Base-by-base conservation (phyloP, 1,139 yeast species). In the Suhomyces bribrorum region DNA sequence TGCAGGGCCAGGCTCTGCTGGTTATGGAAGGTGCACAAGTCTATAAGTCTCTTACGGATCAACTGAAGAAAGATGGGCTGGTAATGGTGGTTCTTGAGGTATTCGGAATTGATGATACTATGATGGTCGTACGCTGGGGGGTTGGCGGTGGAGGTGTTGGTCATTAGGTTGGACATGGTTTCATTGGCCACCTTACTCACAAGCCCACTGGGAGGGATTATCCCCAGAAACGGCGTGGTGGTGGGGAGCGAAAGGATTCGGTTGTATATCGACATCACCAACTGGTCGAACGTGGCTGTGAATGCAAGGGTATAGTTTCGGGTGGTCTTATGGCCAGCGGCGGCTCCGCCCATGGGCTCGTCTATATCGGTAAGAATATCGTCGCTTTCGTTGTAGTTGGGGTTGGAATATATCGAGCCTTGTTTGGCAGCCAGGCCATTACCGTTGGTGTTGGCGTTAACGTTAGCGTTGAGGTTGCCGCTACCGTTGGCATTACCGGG, bases 191-290 rank as follows among this genome's bases (percentile, higher is more conserved):
- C 74, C 43, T 61, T 64, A 36, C 73, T 63, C 8, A 66, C 74
- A 36, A 71, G 55, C 1, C 77, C 77, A 54, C 73, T 66, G 4
- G 77, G 77, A 15, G 76, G 76, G 8, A 62, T 56, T 7, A 49
- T 34, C 1, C 77, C 77, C 55, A 64, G 63, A 43, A 71, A 71
- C 8, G 77, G 77, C 5, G 76, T 70, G 4, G 76, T 70, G 11
- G 77, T 71, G 28, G 77, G 77, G 38, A 66, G 60, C 22, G 69
- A 58, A 37, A 70, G 54, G 26, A 69, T 56, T 34, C 64, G 59
- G 22, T 63, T 55, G 49, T 71, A 71, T 4, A 66, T 50, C 13
- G 62, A 47, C 59, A 68, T 50, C 11, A 71, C 61, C 37, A 70
- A 53, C 48, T 61, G 67, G 45, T 71, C 77, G 43, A 71, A 71